Evolutionary conservation across 2,329 filamentous ascomycete species (phyloP).

Genomic region (Beauveria varroae): DNA sequence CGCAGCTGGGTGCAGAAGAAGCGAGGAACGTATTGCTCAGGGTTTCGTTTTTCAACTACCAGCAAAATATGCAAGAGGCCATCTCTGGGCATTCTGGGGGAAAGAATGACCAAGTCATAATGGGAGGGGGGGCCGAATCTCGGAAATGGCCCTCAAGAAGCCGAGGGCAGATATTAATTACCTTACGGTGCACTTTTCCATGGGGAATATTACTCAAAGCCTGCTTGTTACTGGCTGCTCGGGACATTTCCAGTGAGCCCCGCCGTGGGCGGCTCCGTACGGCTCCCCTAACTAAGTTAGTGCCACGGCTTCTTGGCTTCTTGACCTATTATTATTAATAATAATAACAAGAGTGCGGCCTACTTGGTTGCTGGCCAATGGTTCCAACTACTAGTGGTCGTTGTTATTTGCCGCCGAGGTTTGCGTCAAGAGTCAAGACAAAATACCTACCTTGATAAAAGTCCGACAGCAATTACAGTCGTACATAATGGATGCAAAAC

Average conservation of each 20-base stretch:
- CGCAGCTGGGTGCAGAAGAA: not conserved
- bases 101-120: not conserved
- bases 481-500: too few relatives aligned
- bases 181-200: not conserved
- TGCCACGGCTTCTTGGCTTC: too few relatives aligned
- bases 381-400: too few relatives aligned
- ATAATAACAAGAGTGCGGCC: too few relatives aligned
- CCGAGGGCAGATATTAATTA: not conserved
- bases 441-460: too few relatives aligned
- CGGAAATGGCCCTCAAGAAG: not conserved
- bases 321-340: too few relatives aligned
- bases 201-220: not conserved
- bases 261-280: not conserved
- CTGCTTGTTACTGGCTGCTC: not conserved
- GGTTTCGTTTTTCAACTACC: too few relatives aligned
- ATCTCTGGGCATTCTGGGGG: not conserved
- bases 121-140: not conserved
- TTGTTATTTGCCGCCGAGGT: too few relatives aligned
- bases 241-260: not conserved
- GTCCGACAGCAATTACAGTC: too few relatives aligned
- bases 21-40: too few relatives aligned
- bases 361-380: too few relatives aligned
- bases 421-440: too few relatives aligned
- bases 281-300: not conserved
- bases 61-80: not conserved